phyloP scores from a whole-genome alignment of 495 filamentous ascomycete genomes.

The Lasiosphaeriaceae sp. region DNA sequence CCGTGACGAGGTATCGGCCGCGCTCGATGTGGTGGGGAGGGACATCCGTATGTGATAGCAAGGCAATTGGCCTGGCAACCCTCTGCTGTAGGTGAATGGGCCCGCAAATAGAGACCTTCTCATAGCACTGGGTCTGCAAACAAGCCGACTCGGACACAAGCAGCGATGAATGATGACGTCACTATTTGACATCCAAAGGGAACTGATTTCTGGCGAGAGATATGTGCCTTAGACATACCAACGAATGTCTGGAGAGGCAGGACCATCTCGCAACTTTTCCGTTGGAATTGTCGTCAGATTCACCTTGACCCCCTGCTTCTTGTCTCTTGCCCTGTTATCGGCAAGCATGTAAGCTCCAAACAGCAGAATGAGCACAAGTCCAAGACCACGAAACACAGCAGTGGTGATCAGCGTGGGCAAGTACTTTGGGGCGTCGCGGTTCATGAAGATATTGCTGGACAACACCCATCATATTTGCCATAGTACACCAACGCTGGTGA shows the following conservation, averaged over 20 bases:
- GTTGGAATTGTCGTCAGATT: constrained; percentile 66
- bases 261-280: constrained; percentile 64
- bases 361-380: constrained; percentile 51
- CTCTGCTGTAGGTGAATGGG: too few species aligned
- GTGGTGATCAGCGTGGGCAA: constrained; percentile 70
- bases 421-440: constrained; percentile 68
- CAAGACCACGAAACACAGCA: constrained; percentile 65
- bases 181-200: too few species aligned
- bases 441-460: constrained; percentile 73
- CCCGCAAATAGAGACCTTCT: too few species aligned
- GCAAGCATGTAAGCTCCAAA: constrained; percentile 66
- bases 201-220: too few species aligned
- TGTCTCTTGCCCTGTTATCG: constrained; percentile 65
- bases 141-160: too few species aligned
- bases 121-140: too few species aligned
- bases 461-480: constrained; percentile 77
- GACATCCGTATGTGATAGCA: too few species aligned
- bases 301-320: constrained; percentile 55
- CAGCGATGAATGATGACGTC: too few species aligned
- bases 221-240: constrained; percentile 67
- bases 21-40: too few species aligned
- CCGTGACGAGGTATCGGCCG: too few species aligned
- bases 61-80: too few species aligned
- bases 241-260: constrained; percentile 58
- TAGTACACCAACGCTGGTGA: constrained; percentile 69